Evolutionary conservation across 352 stramenopile genomes (phyloP).

Genomic region (Phytophthora nicotianae): DNA sequence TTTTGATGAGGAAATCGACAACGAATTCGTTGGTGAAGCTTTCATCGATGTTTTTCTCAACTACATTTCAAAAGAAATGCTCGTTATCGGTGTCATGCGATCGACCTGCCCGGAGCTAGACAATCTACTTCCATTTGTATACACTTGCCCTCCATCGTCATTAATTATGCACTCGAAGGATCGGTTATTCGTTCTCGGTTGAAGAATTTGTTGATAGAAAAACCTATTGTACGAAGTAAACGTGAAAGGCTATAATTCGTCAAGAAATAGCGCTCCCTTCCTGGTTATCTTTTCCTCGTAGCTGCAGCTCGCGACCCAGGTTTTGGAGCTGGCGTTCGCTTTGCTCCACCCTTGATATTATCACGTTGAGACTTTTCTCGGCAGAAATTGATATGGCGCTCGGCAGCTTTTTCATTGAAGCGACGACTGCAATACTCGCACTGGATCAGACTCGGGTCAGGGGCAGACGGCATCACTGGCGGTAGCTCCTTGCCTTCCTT

Average conservation of each 20-base stretch:
- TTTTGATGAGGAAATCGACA: conserved; percentile 46
- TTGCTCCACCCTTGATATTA: conserved; percentile 44
- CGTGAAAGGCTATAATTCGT: not conserved
- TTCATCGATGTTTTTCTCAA: conserved; percentile 58
- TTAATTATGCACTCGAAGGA: conserved; percentile 59
- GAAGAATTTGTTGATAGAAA: conserved; percentile 6
- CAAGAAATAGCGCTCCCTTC: not conserved
- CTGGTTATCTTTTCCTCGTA: conserved; percentile 49
- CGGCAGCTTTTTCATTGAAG: conserved; percentile 93
- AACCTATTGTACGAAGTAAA: not conserved
- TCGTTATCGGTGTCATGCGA: conserved; percentile 60
- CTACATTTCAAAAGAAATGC: conserved; percentile 45
- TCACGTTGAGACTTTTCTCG: conserved; percentile 81
- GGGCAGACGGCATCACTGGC: conserved; percentile 60
- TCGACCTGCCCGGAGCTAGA: conserved; percentile 43
- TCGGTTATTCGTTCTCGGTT: conserved; percentile 59
- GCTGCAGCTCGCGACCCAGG: conserved; percentile 39
- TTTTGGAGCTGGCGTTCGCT: conserved; percentile 48
- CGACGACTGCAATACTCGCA: conserved; percentile 91
- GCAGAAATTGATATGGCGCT: conserved; percentile 93
- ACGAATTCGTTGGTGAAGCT: conserved; percentile 38
- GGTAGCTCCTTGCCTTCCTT: conserved; percentile 73
- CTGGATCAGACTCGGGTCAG: conserved; percentile 86
- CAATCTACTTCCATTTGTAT: conserved; percentile 69
- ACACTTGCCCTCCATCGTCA: conserved; percentile 56